These are phyloP conservation scores for Septoria linicola DNA, from an alignment of 2,329 filamentous ascomycete genomes.

Conservation along the genomic window DNA sequence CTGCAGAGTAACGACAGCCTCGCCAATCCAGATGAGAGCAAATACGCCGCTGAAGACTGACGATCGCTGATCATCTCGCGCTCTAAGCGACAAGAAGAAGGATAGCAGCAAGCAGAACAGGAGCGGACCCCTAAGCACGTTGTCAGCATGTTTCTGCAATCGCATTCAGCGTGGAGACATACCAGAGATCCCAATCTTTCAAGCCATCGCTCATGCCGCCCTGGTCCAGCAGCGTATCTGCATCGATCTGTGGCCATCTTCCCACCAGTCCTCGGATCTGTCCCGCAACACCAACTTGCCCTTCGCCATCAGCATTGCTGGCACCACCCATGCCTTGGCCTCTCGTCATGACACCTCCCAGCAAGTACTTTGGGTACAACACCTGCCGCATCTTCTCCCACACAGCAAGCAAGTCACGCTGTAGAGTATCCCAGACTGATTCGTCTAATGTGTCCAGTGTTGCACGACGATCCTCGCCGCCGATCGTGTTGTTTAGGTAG, in stretches of 20 bases:
- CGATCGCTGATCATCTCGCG: conserved; percentile 75
- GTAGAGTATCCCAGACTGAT: conserved; percentile 94
- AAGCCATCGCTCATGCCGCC: conserved; percentile 82
- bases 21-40: conserved; percentile 93
- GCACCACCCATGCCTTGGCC: conserved; percentile 59
- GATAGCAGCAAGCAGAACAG: conserved; percentile 90
- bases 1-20: conserved; percentile 95
- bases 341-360: conserved; percentile 63
- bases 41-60: conserved; percentile 95
- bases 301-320: conserved; percentile 49
- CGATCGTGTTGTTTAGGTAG: conserved; percentile 85
- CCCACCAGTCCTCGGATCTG: conserved; percentile 58
- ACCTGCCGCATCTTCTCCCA: conserved; percentile 99
- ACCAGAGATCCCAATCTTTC: conserved; percentile 95
- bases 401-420: conserved; percentile 83
- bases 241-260: conserved; percentile 60
- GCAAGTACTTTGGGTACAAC: conserved; percentile 89
- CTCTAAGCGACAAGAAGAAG: conserved; percentile 80
- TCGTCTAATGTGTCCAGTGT: conserved; percentile 95
- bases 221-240: conserved; percentile 61
- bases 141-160: conserved; percentile 24
- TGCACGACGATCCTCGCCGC: conserved; percentile 87
- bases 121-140: conserved; percentile 72
- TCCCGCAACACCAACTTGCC: conserved; percentile 43
- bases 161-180: conserved; percentile 29